phyloP scores from a whole-genome alignment of 257 asterid genomes.

The Lithospermum erythrorhizon region DNA sequence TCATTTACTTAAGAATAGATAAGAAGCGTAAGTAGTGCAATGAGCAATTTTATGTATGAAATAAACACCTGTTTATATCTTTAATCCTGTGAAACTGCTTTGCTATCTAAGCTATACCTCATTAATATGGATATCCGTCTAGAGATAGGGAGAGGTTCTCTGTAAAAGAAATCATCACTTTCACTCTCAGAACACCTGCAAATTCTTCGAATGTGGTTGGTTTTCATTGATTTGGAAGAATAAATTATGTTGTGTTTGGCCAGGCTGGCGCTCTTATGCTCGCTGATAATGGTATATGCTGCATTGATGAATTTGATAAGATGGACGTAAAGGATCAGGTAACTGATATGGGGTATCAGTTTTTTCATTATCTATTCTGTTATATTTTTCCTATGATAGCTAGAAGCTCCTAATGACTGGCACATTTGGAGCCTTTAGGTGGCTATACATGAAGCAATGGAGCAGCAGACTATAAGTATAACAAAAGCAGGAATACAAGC shows the following conservation, averaged over 20 bases:
- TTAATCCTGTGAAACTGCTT: no score
- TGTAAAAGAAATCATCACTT: neutral
- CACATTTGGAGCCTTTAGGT: constrained; percentile 37
- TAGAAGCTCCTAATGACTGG: constrained; percentile 10
- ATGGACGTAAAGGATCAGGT: constrained; percentile 99
- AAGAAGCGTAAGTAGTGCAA: no score
- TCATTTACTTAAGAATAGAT: no score
- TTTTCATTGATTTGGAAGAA: no score
- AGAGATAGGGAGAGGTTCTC: no score
- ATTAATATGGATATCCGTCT: no score
- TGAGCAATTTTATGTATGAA: no score
- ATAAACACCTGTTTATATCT: neutral
- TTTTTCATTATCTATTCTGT: constrained; percentile 5
- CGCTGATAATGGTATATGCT: constrained; percentile 96
- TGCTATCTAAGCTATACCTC: no score
- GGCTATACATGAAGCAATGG: constrained; percentile 99
- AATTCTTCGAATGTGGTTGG: neutral
- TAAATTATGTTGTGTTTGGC: neutral
- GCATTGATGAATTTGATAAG: constrained; percentile 97
- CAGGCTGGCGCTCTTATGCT: constrained; percentile 99
- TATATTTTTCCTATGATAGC: neutral
- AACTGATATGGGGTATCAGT: constrained; percentile 4
- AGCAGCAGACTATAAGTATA: constrained; percentile 98
- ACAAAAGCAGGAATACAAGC: constrained; percentile 99
- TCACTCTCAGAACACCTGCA: neutral